Base-by-base conservation (phyloP, 805 yeast species). In the Metschnikowia shivogae region DNA sequence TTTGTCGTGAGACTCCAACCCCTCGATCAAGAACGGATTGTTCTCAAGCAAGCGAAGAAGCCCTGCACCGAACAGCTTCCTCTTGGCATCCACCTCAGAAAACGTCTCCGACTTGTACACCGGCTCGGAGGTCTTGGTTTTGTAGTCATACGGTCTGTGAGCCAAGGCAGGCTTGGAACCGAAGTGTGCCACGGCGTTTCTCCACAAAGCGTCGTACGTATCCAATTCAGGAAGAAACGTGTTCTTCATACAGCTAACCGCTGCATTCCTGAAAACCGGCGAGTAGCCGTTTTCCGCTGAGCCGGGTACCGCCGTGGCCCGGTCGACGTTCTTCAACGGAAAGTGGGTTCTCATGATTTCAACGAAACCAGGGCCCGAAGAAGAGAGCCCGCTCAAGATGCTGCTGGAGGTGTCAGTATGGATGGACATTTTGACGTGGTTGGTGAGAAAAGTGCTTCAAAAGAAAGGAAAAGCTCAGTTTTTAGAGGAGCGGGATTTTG, bases 161-260 rank as follows among this genome's bases (percentile, higher is more conserved):
- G 85, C 86, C 33, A 81, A 62, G 47, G 81, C 73, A 8, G 66
- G 70, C 32, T 59, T 50, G 7, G 68, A 45, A 1, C 71, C 69
- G 54, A 65, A 66, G 13, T 56, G 45, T n/a, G 58, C 55, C 1
- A 62, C 71, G 1, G 79, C 56, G 42, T 68, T 65, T 46, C 67
- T 64, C 59, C 80, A 78, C 42, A 76, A 59, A 17, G 67, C 70
- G 54, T 69, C 65, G 36, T 70, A 65, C 0, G 84, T 80, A 45
- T 59, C 54, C 43, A 81, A 59, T 1, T 64, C 55, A 1, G 76
- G 73, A 48, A 76, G 75, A n/a, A 77, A 64, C 49, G 48, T 31
- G 11, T 65, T 62, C 19, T 76, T 63, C 54, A 67, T 37, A 7
- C 56, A 54, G 3, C 54, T 53, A n/a, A 58, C 52, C 14, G 61